Evolutionary conservation across 495 filamentous ascomycete genomes (phyloP).

Genomic region (Talaromyces thailandensis): DNA sequence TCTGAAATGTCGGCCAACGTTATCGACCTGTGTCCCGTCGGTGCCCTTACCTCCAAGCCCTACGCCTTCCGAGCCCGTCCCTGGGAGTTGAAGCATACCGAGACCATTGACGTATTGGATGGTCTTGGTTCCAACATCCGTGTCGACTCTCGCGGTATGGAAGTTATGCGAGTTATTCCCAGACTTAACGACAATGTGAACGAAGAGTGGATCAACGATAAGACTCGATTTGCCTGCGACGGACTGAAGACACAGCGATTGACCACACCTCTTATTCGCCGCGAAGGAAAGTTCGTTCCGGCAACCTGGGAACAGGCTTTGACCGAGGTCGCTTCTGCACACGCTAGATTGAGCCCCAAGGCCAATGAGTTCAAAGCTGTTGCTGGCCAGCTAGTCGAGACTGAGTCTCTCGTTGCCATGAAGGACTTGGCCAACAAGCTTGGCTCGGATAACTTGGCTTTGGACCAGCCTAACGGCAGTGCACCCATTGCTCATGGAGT

Average conservation of each 20-base stretch:
- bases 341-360: constrained; percentile 64
- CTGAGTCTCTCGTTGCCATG: constrained; percentile 87
- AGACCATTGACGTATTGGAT: constrained; percentile 91
- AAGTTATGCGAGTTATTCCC: constrained; percentile 90
- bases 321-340: constrained; percentile 70
- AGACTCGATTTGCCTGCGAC: constrained; percentile 93
- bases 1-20: constrained; percentile 94
- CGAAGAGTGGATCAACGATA: constrained; percentile 99
- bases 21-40: constrained; percentile 96
- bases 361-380: constrained; percentile 93
- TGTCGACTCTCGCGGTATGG: constrained; percentile 84
- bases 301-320: constrained; percentile 92
- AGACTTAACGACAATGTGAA: constrained; percentile 95
- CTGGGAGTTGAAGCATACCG: constrained; percentile 89
- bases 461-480: constrained; percentile 80
- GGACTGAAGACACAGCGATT: constrained; percentile 92
- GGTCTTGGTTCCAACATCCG: constrained; percentile 90
- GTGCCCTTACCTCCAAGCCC: constrained; percentile 91
- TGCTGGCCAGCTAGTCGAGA: constrained; percentile 82
- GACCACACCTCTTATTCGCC: constrained; percentile 83
- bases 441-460: constrained; percentile 87
- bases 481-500: constrained; percentile 84
- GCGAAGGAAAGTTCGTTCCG: constrained; percentile 79
- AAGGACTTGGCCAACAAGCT: constrained; percentile 95
- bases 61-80: constrained; percentile 95